phyloP scores from a whole-genome alignment of 2,329 filamentous ascomycete genomes.

The Penicillium sp. region DNA sequence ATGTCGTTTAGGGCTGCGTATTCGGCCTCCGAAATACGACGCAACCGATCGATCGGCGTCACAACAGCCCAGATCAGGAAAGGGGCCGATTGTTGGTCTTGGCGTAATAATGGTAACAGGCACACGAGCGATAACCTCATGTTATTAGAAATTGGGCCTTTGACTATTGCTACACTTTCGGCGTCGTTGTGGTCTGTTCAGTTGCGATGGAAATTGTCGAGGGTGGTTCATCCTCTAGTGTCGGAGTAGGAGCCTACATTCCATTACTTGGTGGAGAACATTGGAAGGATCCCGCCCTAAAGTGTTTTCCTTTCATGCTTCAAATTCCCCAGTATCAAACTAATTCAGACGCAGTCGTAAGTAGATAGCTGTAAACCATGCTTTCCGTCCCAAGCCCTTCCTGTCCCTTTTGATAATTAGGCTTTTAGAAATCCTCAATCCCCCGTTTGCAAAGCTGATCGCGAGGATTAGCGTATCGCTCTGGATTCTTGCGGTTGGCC shows the following conservation, averaged over 20 bases:
- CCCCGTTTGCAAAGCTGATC: slow-evolving; percentile 10
- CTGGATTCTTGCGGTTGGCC: neutral
- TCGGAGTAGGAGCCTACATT: neutral
- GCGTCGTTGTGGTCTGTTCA: neutral
- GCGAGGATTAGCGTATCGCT: slow-evolving; percentile 3
- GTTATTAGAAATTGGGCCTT: neutral
- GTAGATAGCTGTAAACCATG: neutral
- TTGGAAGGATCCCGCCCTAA: neutral
- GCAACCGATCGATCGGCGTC: slow-evolving; percentile 2
- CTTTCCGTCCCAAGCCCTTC: neutral
- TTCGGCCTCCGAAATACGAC: slow-evolving; percentile 6
- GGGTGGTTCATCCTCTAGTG: neutral
- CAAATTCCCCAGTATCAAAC: neutral
- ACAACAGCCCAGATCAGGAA: neutral
- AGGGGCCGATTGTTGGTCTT: neutral
- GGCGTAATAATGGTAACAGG: neutral
- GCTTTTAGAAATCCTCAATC: neutral
- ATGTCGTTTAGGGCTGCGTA: neutral
- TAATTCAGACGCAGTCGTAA: neutral
- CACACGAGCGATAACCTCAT: neutral
- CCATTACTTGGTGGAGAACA: neutral
- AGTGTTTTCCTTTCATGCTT: neutral
- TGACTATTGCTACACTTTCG: neutral
- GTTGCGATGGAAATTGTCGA: neutral
- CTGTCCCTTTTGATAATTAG: too few species aligned